phyloP scores from a whole-genome alignment of 108 stramenopile genomes.

The Skeletonema costatum region DNA sequence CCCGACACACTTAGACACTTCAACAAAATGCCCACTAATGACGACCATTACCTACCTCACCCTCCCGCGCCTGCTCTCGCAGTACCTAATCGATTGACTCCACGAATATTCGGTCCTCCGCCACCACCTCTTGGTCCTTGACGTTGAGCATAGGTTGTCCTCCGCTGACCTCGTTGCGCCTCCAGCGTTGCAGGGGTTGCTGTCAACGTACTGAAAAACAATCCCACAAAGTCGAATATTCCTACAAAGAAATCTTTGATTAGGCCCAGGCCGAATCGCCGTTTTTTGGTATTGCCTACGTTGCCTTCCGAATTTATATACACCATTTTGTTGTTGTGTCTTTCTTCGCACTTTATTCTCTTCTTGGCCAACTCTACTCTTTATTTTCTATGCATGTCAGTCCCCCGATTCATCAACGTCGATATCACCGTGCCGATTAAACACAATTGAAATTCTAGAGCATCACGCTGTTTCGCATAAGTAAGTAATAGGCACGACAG shows the following conservation, averaged over 20 bases:
- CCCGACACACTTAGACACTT: not conserved
- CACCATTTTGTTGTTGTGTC: constrained; percentile 15
- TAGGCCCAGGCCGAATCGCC: constrained; percentile 19
- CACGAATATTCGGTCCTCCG: constrained; percentile 40
- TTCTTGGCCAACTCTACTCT: too few species aligned
- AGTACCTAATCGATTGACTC: constrained; percentile 36
- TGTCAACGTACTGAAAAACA: constrained; percentile 45
- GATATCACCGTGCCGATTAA: too few species aligned
- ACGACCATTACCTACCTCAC: constrained; percentile 54
- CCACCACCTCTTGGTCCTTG: constrained; percentile 34
- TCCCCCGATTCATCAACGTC: too few species aligned
- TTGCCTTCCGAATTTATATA: constrained; percentile 45
- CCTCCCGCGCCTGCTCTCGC: constrained; percentile 39
- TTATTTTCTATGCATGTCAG: too few species aligned
- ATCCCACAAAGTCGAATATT: constrained; percentile 44
- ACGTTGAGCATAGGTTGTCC: constrained; percentile 40
- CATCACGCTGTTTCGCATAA: too few species aligned
- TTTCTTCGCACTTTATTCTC: not conserved
- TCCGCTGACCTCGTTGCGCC: constrained; percentile 31
- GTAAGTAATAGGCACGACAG: too few species aligned
- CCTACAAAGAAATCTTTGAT: constrained; percentile 33
- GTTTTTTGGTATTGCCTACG: constrained; percentile 21
- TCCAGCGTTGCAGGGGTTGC: constrained; percentile 37
- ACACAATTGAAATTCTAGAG: too few species aligned
- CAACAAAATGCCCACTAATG: constrained; percentile 16